Evolutionary conservation across 257 asterid genomes (phyloP).

Genomic region (Dorcoceras hygrometricum): DNA sequence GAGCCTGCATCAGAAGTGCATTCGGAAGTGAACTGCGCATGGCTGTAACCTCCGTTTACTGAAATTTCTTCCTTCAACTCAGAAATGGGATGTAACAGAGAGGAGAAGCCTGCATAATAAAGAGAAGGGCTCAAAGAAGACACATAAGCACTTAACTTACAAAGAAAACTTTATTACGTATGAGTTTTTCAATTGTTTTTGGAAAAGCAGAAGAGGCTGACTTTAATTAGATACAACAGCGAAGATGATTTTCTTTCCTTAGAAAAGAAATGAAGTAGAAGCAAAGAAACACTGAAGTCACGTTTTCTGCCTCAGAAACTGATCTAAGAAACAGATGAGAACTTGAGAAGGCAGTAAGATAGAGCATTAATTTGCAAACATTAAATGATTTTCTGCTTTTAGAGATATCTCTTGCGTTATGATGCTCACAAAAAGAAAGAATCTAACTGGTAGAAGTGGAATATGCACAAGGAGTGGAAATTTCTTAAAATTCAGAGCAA

Average conservation of each 20-base stretch:
- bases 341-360: no score
- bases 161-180: background rate
- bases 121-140: background rate
- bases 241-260: background rate
- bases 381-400: no score
- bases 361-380: no score
- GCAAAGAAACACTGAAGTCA: background rate
- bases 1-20: conserved; percentile 38
- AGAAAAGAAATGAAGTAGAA: background rate
- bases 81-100: conserved; percentile 17
- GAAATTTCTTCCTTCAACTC: conserved; percentile 16
- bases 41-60: conserved; percentile 17
- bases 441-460: no score
- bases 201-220: background rate
- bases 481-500: background rate
- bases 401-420: no score
- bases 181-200: no score
- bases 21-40: background rate
- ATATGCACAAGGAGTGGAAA: no score
- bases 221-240: background rate
- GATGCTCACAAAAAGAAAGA: no score
- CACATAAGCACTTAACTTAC: background rate
- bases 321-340: no score
- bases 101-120: conserved; percentile 34
- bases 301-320: no score